Conservation (phyloP, 2,329 filamentous ascomycete genomes). For the Podosphaera xanthii region DNA sequence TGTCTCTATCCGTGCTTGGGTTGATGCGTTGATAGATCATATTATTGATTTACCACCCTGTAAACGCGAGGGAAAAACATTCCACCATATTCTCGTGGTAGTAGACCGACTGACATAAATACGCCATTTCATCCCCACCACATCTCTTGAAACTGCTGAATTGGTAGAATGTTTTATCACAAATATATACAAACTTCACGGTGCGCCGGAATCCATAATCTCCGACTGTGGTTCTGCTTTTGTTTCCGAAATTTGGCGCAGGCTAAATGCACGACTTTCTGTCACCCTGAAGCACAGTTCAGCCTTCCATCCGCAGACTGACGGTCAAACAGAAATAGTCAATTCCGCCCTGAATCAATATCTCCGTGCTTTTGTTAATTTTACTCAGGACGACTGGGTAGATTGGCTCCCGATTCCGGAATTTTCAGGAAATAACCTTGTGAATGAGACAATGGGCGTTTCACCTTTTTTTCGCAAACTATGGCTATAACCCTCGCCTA, state of each 20-base stretch:
- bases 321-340: too few species aligned
- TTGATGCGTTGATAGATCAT: too few species aligned
- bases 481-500: background rate
- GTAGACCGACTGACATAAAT: background rate
- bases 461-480: slow-evolving; percentile 6
- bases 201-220: slow-evolving; percentile 2
- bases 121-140: background rate
- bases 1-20: too few species aligned
- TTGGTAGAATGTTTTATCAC: too few species aligned
- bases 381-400: too few species aligned
- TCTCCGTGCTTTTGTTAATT: too few species aligned
- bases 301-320: too few species aligned
- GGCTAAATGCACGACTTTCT: too few species aligned
- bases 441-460: slow-evolving; percentile 3
- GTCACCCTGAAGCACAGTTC: too few species aligned
- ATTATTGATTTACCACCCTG: background rate
- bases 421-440: slow-evolving; percentile 5
- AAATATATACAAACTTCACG: background rate
- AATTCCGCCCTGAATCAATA: too few species aligned
- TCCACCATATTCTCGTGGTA: background rate
- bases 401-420: slow-evolving; percentile 1
- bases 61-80: background rate
- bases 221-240: slow-evolving; percentile 4
- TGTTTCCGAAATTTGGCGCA: too few species aligned
- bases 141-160: too few species aligned